Conservation (phyloP, 495 filamentous ascomycete species). For the Neurospora tetraspora region DNA sequence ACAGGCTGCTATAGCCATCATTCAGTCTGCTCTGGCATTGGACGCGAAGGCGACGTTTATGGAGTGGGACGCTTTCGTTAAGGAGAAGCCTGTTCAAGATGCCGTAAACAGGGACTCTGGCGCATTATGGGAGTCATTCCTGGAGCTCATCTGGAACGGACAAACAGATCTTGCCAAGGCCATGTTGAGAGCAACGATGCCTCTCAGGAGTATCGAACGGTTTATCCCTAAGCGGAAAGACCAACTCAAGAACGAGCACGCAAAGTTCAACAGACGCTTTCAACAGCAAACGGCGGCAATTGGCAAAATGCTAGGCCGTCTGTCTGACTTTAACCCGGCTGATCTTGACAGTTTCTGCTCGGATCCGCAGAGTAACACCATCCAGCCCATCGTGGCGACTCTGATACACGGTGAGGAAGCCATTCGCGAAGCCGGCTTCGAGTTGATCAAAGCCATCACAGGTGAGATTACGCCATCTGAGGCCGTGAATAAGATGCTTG, state of each 20-base stretch:
- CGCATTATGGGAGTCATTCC: constrained; percentile 65
- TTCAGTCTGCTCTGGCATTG: constrained; percentile 59
- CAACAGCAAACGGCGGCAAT: constrained; percentile 58
- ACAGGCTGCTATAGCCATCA: constrained; percentile 47
- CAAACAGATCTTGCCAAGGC: constrained; percentile 56
- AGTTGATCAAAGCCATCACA: constrained; percentile 71
- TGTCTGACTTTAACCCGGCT: constrained; percentile 60
- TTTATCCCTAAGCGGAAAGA: constrained; percentile 45
- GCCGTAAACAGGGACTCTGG: constrained; percentile 54
- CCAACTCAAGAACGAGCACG: constrained; percentile 37
- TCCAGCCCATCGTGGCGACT: constrained; percentile 52
- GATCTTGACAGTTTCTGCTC: constrained; percentile 57
- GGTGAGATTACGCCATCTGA: constrained; percentile 59
- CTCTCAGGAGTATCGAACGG: constrained; percentile 61
- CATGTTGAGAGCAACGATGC: constrained; percentile 59
- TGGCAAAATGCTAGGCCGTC: constrained; percentile 59
- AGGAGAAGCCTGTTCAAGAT: constrained; percentile 50
- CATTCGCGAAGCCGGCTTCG: constrained; percentile 63
- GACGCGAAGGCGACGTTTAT: constrained; percentile 65
- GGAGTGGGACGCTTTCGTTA: constrained; percentile 58
- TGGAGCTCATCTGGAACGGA: constrained; percentile 53
- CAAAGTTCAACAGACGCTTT: constrained; percentile 63
- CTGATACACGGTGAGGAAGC: constrained; percentile 58
- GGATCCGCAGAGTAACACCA: constrained; percentile 46
- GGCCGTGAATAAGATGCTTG: constrained; percentile 61